Percentiles rank a stretch among this genome's conserved stretches.
Conservation (phyloP, 352 stramenopile genomes). For the Globisporangium uncinulatum region DNA sequence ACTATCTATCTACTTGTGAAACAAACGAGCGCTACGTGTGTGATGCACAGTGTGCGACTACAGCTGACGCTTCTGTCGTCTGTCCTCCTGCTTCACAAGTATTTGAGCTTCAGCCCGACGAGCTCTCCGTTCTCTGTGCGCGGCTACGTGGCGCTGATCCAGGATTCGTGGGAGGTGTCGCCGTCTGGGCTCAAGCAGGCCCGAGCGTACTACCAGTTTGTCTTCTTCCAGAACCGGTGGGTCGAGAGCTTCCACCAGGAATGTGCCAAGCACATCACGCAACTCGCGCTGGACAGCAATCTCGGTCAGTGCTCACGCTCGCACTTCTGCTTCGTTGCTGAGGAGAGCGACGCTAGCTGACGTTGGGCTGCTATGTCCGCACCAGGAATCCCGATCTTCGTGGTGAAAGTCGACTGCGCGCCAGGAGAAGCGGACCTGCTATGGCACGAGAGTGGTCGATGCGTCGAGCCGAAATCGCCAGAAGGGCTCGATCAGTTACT, state of each 20-base stretch:
- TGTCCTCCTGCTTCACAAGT: conserved; percentile 15
- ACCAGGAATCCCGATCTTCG: conserved; percentile 67
- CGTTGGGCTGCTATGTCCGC: neutral
- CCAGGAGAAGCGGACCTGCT: conserved; percentile 28
- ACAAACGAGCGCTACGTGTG: no score
- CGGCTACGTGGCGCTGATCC: conserved; percentile 51
- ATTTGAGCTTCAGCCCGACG: conserved; percentile 23
- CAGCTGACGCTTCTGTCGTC: neutral
- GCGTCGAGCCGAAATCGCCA: conserved; percentile 30
- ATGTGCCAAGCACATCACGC: conserved; percentile 43
- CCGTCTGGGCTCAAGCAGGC: conserved; percentile 48
- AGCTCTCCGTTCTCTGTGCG: conserved; percentile 26
- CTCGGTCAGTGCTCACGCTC: neutral
- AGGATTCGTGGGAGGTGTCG: conserved; percentile 23
- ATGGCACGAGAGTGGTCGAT: conserved; percentile 17
- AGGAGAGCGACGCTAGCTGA: neutral
- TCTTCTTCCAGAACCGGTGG: conserved; percentile 61
- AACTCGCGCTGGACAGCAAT: conserved; percentile 6
- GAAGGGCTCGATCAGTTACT: conserved; percentile 34
- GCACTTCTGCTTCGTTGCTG: neutral
- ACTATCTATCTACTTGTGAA: no score
- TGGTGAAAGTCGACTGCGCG: conserved; percentile 51
- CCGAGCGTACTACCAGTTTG: conserved; percentile 65
- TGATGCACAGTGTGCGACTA: no score
- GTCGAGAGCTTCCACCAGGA: conserved; percentile 44